These are phyloP conservation scores for Pseudoturritis turrita DNA, from an alignment of 345 rosid genomes.

Conservation along the genomic window DNA sequence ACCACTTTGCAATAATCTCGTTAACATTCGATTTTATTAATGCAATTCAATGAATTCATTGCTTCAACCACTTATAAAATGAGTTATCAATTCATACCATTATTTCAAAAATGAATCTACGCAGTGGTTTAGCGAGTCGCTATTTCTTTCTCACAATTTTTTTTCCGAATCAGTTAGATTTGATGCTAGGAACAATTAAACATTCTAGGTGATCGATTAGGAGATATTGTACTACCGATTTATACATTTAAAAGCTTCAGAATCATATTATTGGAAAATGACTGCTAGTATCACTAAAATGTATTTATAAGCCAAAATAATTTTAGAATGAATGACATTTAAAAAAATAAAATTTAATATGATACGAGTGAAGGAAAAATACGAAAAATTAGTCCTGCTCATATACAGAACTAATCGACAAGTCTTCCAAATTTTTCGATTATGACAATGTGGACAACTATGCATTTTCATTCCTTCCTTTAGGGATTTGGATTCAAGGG, in stretches of 20 bases:
- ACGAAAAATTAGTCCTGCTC: not conserved
- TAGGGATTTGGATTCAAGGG: constrained; percentile 4
- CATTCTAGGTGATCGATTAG: not conserved
- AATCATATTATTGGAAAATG: not conserved
- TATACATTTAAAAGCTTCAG: not conserved
- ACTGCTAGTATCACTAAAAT: not conserved
- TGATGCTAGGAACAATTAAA: not conserved
- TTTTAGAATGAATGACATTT: not conserved
- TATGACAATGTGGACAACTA: not conserved
- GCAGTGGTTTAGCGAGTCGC: not conserved
- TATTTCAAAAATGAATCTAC: not conserved
- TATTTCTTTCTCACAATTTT: not conserved
- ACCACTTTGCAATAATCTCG: not conserved
- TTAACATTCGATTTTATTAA: not conserved
- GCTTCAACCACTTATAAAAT: not conserved
- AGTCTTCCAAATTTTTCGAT: not conserved
- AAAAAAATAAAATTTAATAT: not conserved
- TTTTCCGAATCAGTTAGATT: not conserved
- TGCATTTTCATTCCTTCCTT: not conserved
- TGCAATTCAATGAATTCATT: not conserved
- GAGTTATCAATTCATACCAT: constrained; percentile 1
- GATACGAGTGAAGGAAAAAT: not conserved
- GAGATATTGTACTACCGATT: not conserved
- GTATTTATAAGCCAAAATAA: not conserved
- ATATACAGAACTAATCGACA: not conserved